These are phyloP conservation scores for Amanita fuliginea DNA, from an alignment of 768 basidiomycete genomes.

Conservation along the genomic window DNA sequence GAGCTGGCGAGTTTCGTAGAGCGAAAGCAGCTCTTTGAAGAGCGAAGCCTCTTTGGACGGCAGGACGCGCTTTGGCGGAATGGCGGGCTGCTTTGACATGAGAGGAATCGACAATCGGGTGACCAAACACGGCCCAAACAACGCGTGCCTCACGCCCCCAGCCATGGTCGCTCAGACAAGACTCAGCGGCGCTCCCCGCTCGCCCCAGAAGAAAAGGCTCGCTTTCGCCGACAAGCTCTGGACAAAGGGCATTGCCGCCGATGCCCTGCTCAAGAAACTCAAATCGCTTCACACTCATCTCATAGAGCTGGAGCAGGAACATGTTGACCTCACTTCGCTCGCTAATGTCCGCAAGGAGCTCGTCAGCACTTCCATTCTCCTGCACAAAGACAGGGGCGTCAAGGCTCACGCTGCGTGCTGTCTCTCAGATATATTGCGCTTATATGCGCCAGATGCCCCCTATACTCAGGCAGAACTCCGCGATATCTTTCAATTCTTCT, in stretches of 20 bases:
- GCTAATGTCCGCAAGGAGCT: slow-evolving; percentile 65
- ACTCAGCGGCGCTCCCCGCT: slow-evolving; percentile 29
- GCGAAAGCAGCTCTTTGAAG: slow-evolving; percentile 77
- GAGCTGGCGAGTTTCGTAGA: slow-evolving; percentile 84
- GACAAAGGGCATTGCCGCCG: slow-evolving; percentile 67
- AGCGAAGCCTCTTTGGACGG: slow-evolving; percentile 76
- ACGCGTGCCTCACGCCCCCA: slow-evolving; percentile 19
- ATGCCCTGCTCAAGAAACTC: slow-evolving; percentile 79
- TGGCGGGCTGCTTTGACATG: slow-evolving; percentile 26
- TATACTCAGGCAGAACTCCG: slow-evolving; percentile 82
- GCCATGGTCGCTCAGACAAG: slow-evolving; percentile 70
- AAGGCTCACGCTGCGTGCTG: slow-evolving; percentile 94
- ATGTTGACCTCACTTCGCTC: slow-evolving; percentile 67
- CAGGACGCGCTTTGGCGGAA: slow-evolving; percentile 43
- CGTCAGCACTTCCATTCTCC: slow-evolving; percentile 64
- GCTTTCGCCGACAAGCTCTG: slow-evolving; percentile 75
- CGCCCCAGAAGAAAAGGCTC: slow-evolving; percentile 49
- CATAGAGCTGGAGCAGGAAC: slow-evolving; percentile 79
- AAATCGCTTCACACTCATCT: slow-evolving; percentile 70
- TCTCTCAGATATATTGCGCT: slow-evolving; percentile 83
- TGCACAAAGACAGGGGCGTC: slow-evolving; percentile 93
- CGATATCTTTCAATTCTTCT: slow-evolving; percentile 97
- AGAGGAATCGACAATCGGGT: slow-evolving; percentile 2
- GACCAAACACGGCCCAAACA: slow-evolving; percentile 22
- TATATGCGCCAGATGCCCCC: slow-evolving; percentile 96